A percentile compares a stretch with the other conserved stretches of the same genome.
These are phyloP conservation scores for Taphrina populina DNA, from an alignment of 1,139 yeast species.

Conservation along the genomic window DNA sequence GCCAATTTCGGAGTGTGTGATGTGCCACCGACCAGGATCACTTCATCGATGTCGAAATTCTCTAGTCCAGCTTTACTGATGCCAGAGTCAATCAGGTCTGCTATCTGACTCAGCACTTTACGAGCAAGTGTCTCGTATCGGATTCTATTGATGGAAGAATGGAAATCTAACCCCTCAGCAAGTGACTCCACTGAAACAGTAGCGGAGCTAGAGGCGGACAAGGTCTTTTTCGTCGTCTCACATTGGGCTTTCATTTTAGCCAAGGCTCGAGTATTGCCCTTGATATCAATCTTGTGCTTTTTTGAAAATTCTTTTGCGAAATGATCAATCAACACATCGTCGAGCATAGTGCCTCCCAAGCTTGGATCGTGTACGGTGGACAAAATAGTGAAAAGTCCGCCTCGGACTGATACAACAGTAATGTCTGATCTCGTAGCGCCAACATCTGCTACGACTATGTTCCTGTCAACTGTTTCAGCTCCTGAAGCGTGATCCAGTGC, in stretches of 20 bases:
- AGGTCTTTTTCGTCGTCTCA: slow-evolving; percentile 82
- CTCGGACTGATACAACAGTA: slow-evolving; percentile 88
- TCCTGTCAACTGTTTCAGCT: slow-evolving; percentile 67
- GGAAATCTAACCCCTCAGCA: slow-evolving; percentile 91
- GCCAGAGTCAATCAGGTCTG: slow-evolving; percentile 69
- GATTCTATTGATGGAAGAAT: slow-evolving; percentile 87
- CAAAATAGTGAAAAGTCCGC: slow-evolving; percentile 85
- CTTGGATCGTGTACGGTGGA: slow-evolving; percentile 81
- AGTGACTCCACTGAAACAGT: slow-evolving; percentile 93
- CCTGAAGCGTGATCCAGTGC: slow-evolving; percentile 44
- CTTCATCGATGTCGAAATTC: slow-evolving; percentile 83
- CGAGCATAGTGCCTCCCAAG: slow-evolving; percentile 86
- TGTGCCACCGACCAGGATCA: slow-evolving; percentile 89
- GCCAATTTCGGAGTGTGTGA: slow-evolving; percentile 92
- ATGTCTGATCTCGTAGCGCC: slow-evolving; percentile 98
- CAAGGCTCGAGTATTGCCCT: slow-evolving; percentile 69
- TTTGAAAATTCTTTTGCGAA: slow-evolving; percentile 93
- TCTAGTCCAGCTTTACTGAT: slow-evolving; percentile 83
- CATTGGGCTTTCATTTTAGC: slow-evolving; percentile 88
- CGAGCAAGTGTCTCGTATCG: slow-evolving; percentile 88
- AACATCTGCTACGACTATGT: slow-evolving; percentile 90
- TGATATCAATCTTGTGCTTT: slow-evolving; percentile 76
- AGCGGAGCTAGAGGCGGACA: slow-evolving; percentile 84
- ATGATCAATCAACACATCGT: slow-evolving; percentile 72
- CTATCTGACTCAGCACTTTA: slow-evolving; percentile 70